phyloP scores from a whole-genome alignment of 2,329 filamentous ascomycete genomes.

The Tolypocladium amazonense region DNA sequence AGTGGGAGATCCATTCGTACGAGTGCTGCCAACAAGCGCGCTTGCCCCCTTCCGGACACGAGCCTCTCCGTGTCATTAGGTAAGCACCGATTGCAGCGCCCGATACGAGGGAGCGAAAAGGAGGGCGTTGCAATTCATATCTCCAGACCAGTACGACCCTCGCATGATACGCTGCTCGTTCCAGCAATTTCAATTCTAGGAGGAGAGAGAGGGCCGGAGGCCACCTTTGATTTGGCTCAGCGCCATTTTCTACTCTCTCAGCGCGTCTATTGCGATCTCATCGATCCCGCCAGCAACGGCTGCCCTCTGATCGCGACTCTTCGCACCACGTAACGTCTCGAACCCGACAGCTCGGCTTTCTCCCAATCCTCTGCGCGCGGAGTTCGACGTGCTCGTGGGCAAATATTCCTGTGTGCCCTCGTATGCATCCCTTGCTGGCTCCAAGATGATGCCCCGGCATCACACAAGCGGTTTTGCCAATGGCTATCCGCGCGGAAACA shows the following conservation, averaged over 20 bases:
- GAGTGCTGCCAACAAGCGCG: no score
- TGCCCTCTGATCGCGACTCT: background rate
- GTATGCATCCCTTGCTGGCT: conserved; percentile 19
- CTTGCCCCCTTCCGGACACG: background rate
- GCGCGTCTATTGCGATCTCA: background rate
- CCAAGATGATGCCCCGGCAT: conserved; percentile 79
- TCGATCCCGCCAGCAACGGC: background rate
- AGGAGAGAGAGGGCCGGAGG: background rate
- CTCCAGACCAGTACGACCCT: background rate
- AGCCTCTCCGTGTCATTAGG: background rate
- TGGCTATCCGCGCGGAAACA: conserved; percentile 68
- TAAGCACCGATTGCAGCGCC: background rate
- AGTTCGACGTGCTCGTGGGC: background rate
- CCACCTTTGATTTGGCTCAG: background rate
- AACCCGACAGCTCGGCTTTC: background rate
- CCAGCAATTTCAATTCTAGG: background rate
- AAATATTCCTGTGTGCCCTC: conserved; percentile 2
- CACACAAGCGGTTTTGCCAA: conserved; percentile 65
- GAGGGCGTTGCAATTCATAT: background rate
- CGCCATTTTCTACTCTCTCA: background rate
- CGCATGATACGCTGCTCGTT: background rate
- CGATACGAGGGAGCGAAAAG: background rate
- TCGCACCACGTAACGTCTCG: background rate
- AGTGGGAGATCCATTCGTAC: no score
- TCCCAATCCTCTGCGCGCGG: background rate